Percentiles rank a stretch among this genome's conserved stretches.
phyloP scores from a whole-genome alignment of 1,139 yeast genomes.

The Zygotorulaspora mrakii region DNA sequence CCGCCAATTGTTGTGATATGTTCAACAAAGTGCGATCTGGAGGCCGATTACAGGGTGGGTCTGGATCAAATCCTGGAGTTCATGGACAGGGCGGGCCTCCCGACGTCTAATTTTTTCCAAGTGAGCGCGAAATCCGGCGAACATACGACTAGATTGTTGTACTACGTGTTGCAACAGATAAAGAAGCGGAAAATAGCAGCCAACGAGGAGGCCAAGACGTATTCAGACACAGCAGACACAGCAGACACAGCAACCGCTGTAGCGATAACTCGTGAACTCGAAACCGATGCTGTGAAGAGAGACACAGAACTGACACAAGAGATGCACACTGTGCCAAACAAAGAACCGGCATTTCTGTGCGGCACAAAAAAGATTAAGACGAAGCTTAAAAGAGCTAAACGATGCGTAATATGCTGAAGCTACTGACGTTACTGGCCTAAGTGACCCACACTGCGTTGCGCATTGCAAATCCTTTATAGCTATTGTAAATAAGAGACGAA shows the following conservation, averaged over 20 bases:
- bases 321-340: too few relatives aligned
- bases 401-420: too few relatives aligned
- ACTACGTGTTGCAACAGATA: slow-evolving; percentile 1
- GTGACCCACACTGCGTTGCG: too few relatives aligned
- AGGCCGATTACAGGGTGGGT: slow-evolving; percentile 15
- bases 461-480: too few relatives aligned
- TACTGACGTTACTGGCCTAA: too few relatives aligned
- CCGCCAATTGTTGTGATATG: slow-evolving; percentile 21
- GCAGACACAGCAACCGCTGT: background rate
- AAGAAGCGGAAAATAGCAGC: slow-evolving; percentile 1
- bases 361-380: too few relatives aligned
- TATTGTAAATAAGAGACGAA: too few relatives aligned
- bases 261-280: too few relatives aligned
- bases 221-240: background rate
- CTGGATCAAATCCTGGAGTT: slow-evolving; percentile 12
- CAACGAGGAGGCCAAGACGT: background rate
- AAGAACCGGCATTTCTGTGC: too few relatives aligned
- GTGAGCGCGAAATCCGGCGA: slow-evolving; percentile 24
- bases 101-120: slow-evolving; percentile 22
- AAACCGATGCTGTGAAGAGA: too few relatives aligned
- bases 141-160: slow-evolving; percentile 5
- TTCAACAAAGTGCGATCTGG: slow-evolving; percentile 27
- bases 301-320: too few relatives aligned
- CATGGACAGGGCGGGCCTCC: slow-evolving; percentile 18
- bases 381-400: too few relatives aligned